phyloP scores from a whole-genome alignment of 352 stramenopile genomes.

The Pythium diclinum region DNA sequence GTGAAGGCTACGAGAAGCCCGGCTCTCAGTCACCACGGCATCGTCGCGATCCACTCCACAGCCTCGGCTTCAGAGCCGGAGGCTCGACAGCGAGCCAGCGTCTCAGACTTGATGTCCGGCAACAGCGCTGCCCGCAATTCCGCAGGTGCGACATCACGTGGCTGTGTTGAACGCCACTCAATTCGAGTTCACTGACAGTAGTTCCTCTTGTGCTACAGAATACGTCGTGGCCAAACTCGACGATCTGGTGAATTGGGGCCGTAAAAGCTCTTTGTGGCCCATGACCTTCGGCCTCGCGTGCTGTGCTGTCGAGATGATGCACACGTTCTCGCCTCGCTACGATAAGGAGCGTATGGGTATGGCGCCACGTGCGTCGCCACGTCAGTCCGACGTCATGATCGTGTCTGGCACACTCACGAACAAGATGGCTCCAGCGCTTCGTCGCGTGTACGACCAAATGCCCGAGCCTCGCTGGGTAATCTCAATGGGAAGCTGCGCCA shows the following conservation, averaged over 20 bases:
- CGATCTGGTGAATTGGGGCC: slow-evolving; percentile 98
- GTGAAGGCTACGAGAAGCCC: too few relatives aligned
- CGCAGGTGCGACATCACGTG: too few relatives aligned
- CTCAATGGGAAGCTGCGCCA: slow-evolving; percentile 98
- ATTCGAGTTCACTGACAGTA: too few relatives aligned
- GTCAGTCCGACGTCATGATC: slow-evolving; percentile 99
- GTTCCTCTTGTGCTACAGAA: slow-evolving; percentile 49
- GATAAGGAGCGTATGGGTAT: slow-evolving; percentile 99
- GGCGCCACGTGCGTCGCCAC: slow-evolving; percentile 95
- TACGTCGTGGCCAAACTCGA: slow-evolving; percentile 98
- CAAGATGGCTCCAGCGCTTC: slow-evolving; percentile 99
- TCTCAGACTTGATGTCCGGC: too few relatives aligned
- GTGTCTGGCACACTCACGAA: slow-evolving; percentile 99
- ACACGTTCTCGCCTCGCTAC: slow-evolving; percentile 85
- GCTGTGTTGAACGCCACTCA: too few relatives aligned
- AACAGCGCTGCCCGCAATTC: too few relatives aligned
- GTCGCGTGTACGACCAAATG: slow-evolving; percentile 99
- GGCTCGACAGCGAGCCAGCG: too few relatives aligned
- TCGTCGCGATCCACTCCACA: too few relatives aligned
- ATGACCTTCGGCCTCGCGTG: slow-evolving; percentile 99
- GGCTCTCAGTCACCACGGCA: too few relatives aligned
- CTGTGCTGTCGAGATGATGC: slow-evolving; percentile 99
- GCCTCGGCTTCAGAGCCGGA: too few relatives aligned
- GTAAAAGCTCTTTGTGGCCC: slow-evolving; percentile 96
- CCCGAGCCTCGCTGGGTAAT: slow-evolving; percentile 98